phyloP scores from a whole-genome alignment of 257 asterid genomes.

The Gentiana straminea region DNA sequence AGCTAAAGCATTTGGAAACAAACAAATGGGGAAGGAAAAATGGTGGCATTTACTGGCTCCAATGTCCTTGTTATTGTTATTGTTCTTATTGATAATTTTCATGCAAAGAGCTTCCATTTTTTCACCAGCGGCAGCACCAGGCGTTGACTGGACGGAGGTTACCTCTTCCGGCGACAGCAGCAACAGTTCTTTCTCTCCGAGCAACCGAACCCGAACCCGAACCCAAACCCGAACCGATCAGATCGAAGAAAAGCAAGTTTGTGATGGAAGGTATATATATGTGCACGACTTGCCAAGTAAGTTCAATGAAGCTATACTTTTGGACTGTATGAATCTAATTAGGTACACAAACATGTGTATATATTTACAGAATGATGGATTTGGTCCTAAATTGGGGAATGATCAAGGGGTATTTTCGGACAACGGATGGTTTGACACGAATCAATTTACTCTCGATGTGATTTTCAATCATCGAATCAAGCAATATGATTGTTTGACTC shows the following conservation, averaged over 20 bases:
- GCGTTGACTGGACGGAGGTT: too few relatives aligned
- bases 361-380: constrained; percentile 1
- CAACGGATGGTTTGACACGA: constrained; percentile 8
- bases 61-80: too few relatives aligned
- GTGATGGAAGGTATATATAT: constrained; percentile 5
- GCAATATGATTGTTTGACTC: constrained; percentile 9
- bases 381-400: constrained; percentile 3
- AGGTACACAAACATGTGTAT: constrained; percentile 4
- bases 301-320: constrained; percentile 4
- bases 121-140: too few relatives aligned
- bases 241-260: neutral
- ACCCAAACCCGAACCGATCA: too few relatives aligned
- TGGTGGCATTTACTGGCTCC: too few relatives aligned
- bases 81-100: too few relatives aligned
- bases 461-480: constrained; percentile 6
- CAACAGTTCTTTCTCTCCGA: too few relatives aligned
- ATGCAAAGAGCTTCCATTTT: too few relatives aligned
- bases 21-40: too few relatives aligned
- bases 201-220: too few relatives aligned
- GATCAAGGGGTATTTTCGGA: constrained; percentile 2
- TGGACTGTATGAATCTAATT: neutral
- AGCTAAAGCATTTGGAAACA: too few relatives aligned
- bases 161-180: too few relatives aligned
- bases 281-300: neutral
- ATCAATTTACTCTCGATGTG: constrained; percentile 8